phyloP scores from a whole-genome alignment of 208 protist genomes.

The Acanthamoeba divionensis region DNA sequence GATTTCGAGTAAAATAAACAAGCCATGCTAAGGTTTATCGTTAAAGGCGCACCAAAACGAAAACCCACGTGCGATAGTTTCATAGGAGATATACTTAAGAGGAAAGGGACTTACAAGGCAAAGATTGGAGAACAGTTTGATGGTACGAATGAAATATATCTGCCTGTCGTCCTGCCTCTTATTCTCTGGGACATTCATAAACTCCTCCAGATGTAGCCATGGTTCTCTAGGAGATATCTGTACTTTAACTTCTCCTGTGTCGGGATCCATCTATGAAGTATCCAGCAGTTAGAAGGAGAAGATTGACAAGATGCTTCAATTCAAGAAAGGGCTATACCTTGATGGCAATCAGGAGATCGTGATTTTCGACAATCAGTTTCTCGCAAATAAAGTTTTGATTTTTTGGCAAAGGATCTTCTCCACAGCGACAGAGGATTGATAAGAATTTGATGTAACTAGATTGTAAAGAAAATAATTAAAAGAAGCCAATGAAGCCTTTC shows the following conservation, averaged over 20 bases:
- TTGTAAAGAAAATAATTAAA: too few species aligned
- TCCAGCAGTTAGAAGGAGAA: background rate
- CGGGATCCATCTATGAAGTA: background rate
- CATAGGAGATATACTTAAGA: too few species aligned
- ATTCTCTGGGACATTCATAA: slow-evolving; percentile 36
- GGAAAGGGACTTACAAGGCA: background rate
- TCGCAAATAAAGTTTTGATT: slow-evolving; percentile 53
- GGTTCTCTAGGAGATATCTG: background rate
- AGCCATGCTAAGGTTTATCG: background rate
- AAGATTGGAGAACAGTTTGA: slow-evolving; percentile 30
- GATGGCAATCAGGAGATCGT: slow-evolving; percentile 24
- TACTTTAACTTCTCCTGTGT: slow-evolving; percentile 26
- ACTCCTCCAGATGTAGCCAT: slow-evolving; percentile 21
- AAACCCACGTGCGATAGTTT: too few species aligned
- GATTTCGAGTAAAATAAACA: too few species aligned
- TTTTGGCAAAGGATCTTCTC: background rate
- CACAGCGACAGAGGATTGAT: slow-evolving; percentile 14
- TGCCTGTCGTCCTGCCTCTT: slow-evolving; percentile 29
- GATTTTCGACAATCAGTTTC: slow-evolving; percentile 34
- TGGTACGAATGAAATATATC: slow-evolving; percentile 21
- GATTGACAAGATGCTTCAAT: background rate
- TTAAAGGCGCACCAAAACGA: too few species aligned
- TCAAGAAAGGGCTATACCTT: background rate
- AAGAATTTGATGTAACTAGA: slow-evolving; percentile 48
- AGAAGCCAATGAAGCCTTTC: too few species aligned